Percentiles rank a stretch among this genome's conserved stretches.
phyloP scores from a whole-genome alignment of 805 yeast species.

The Candida sonorensis region DNA sequence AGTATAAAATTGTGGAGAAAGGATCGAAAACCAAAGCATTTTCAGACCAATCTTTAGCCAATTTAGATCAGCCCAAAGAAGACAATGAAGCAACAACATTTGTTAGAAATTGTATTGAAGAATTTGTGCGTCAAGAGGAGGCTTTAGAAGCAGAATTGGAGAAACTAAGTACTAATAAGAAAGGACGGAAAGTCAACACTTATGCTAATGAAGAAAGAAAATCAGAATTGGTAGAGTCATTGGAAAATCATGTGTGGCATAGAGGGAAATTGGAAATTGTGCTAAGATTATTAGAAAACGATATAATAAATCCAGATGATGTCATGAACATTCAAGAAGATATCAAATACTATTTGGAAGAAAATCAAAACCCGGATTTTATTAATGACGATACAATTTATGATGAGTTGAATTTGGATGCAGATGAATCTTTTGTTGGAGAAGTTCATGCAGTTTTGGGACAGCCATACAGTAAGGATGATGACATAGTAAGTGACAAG shows the following conservation, averaged over 20 bases:
- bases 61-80: conserved; percentile 53
- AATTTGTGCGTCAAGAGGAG: conserved; percentile 75
- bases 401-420: conserved; percentile 71
- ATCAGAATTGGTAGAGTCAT: conserved; percentile 51
- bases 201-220: conserved; percentile 43
- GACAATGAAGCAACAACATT: conserved; percentile 68
- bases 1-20: conserved; percentile 53
- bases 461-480: conserved; percentile 7
- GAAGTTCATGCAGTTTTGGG: conserved; percentile 22
- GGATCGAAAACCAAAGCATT: conserved; percentile 51
- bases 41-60: conserved; percentile 50
- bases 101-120: conserved; percentile 65
- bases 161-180: conserved; percentile 38
- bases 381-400: conserved; percentile 92
- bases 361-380: conserved; percentile 89
- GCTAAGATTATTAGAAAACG: conserved; percentile 70
- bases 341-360: conserved; percentile 86
- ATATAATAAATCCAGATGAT: conserved; percentile 66
- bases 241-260: conserved; percentile 77
- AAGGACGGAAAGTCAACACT: conserved; percentile 37
- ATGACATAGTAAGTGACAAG: conserved; percentile 10
- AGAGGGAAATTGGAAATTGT: conserved; percentile 70
- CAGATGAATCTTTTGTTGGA: conserved; percentile 30
- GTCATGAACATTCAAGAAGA: conserved; percentile 80
- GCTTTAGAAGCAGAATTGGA: conserved; percentile 67